These are phyloP conservation scores for Physaria fendleri DNA, from an alignment of 345 rosid species.

Conservation along the genomic window DNA sequence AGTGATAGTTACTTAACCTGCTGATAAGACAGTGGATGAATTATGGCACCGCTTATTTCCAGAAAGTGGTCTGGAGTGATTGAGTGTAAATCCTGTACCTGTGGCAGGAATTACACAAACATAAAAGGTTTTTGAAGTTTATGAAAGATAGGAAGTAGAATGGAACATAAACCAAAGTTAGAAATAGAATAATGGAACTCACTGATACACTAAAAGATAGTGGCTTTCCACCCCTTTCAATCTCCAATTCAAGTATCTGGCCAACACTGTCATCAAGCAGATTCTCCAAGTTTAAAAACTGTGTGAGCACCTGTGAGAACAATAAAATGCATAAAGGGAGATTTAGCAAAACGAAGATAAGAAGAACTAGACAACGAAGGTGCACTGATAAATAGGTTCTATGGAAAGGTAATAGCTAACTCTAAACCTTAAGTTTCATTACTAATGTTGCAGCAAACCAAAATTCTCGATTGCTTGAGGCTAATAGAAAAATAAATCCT, in stretches of 20 bases:
- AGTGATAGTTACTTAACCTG: slow-evolving; percentile 51
- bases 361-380: background rate
- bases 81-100: slow-evolving; percentile 94
- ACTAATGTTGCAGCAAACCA: slow-evolving; percentile 1
- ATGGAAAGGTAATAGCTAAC: slow-evolving; percentile 5
- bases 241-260: slow-evolving; percentile 50
- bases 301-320: slow-evolving; percentile 69
- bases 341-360: background rate
- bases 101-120: slow-evolving; percentile 21
- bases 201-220: slow-evolving; percentile 57
- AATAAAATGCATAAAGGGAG: slow-evolving; percentile 17
- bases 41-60: slow-evolving; percentile 92
- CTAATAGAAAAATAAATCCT: background rate
- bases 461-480: background rate
- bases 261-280: slow-evolving; percentile 76
- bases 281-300: slow-evolving; percentile 71
- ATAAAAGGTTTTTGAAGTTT: background rate
- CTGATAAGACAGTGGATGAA: slow-evolving; percentile 91
- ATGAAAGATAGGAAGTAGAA: background rate
- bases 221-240: slow-evolving; percentile 88
- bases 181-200: slow-evolving; percentile 32
- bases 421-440: background rate
- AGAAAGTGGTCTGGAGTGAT: slow-evolving; percentile 83
- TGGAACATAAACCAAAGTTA: background rate
- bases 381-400: slow-evolving; percentile 5